Evolutionary conservation across 805 yeast genomes (phyloP), one percentile per base, ranked within the genome.

Genomic region (Sugiyamaella qingdaonensis): DNA sequence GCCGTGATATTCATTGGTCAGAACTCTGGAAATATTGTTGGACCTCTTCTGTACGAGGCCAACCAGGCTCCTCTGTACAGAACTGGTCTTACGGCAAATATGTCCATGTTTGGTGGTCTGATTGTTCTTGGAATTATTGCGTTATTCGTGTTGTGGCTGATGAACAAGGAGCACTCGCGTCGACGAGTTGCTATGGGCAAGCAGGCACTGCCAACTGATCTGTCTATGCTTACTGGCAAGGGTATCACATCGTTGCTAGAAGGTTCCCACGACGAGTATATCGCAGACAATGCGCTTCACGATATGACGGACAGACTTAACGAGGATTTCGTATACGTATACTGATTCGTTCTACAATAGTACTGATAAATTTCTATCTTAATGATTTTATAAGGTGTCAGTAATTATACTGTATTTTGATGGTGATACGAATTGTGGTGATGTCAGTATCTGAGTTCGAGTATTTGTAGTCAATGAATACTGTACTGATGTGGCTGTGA

Each of bases 21-120:
- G 27, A 54, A 64, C 32, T 58, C 61, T 7, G 71, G 71, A 13
- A 64, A 64, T 45, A 59, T 62, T 19, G 54, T 82, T 54, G 90
- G 88, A 2, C 88, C 90, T 14, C 24, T 53, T 24, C 32, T 53
- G n/a, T 53, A 53, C 42, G 50, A 51, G 9, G 39, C 56, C 4
- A 43, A 44, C 27, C 56, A 53, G 48, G 51, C 50, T 2, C 56
- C 56, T 8, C n/a, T 49, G 10, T 53, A 53, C 39, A 42, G 47
- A 18, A 48, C 57, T 18, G 60, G 58, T 10, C 42, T 54, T 39
- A 51, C 49, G 2, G 48, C 44, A 14, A 42, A 48, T 37, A 46
- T 54, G 51, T 43, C 52, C 11, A 35, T 54, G 37, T 52, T 52
- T 52, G 49, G 46, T 7, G 51, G 49, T 18, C 51, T 54, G 14